These are phyloP conservation scores for Penicillium waksmanii DNA, from an alignment of 495 filamentous ascomycete species.

Conservation along the genomic window DNA sequence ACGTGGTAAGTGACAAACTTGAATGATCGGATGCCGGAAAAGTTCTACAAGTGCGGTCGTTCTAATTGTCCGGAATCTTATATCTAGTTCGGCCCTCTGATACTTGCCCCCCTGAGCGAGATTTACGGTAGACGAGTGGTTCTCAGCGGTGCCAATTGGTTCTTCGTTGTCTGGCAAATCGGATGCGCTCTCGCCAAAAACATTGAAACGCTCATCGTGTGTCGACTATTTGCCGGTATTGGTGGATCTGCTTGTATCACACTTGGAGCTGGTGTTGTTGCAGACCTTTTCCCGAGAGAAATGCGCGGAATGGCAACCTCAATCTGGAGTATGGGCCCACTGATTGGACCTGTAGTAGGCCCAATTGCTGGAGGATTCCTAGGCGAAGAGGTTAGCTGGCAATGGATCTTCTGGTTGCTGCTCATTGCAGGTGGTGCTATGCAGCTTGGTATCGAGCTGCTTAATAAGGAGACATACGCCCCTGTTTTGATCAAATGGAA, in stretches of 20 bases:
- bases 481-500: conserved; percentile 54
- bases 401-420: conserved; percentile 66
- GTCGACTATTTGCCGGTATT: conserved; percentile 66
- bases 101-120: conserved; percentile 54
- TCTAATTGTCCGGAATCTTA: conserved; percentile 7
- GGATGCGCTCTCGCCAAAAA: conserved; percentile 69
- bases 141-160: conserved; percentile 53
- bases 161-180: conserved; percentile 63
- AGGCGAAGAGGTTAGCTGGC: conserved; percentile 56
- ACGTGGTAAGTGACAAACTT: conserved; percentile 42
- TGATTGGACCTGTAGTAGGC: conserved; percentile 55
- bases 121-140: conserved; percentile 58
- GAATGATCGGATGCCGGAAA: neutral
- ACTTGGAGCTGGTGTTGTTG: conserved; percentile 57
- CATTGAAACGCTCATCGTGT: conserved; percentile 60
- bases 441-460: conserved; percentile 44
- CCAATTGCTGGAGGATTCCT: conserved; percentile 60
- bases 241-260: conserved; percentile 55
- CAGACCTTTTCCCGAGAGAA: conserved; percentile 60
- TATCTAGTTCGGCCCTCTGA: conserved; percentile 39
- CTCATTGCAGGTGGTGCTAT: conserved; percentile 50
- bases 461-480: conserved; percentile 58
- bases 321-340: conserved; percentile 55
- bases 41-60: neutral
- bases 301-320: conserved; percentile 63